Base-by-base conservation (phyloP, 805 yeast genomes). In the Cyberlindnera galapagoensis region DNA sequence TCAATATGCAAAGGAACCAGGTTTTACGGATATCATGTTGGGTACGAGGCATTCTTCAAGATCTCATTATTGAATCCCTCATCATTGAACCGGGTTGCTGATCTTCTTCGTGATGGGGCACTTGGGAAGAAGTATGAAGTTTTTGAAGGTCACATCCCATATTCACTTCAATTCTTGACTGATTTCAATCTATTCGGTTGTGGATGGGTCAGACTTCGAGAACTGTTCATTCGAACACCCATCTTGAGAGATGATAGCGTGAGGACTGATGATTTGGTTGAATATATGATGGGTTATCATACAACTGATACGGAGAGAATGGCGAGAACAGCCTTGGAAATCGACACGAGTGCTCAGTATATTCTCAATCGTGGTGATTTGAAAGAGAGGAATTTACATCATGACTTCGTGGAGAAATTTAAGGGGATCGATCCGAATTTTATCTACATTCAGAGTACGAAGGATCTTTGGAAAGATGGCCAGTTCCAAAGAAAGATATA, bases 141-240 rank as follows among this genome's bases (percentile, higher is more conserved):
- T 0, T 84, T 63, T 52, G 98, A 92, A 48, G 65, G 87, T 0
- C 97, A 92, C 49, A 67, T 90, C 9, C 87, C 95, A 0, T 80
- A 65, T 44, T 49, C 72, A 1, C 54, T 85, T 6, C 97, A 92
- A 49, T 86, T 90, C 49, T 54, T 85, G 18, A 65, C 82, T 0
- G 98, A 92, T 51, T 86, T 69, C 56, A 88, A 90, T 49, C 56
- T 90, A 19, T 84, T 69, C 50, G 94, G 95, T 1, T 84, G 96
- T 54, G 76, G 79, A 5, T 84, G 94, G 90, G 38, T 88, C 15
- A 58, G 67, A 12, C 35, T 79, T 1, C 46, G 52, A 3, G 42
- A 59, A 4, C 57, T 71, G 16, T 69, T 58, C 40, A 80, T 81
- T 52, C 53, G 95, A 33, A 49, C 59, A 4, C 92, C 94, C 0